A percentile compares a stretch with the other conserved stretches of the same genome.
phyloP scores from a whole-genome alignment of 108 stramenopile species.

The Stephanodiscus minutulus region DNA sequence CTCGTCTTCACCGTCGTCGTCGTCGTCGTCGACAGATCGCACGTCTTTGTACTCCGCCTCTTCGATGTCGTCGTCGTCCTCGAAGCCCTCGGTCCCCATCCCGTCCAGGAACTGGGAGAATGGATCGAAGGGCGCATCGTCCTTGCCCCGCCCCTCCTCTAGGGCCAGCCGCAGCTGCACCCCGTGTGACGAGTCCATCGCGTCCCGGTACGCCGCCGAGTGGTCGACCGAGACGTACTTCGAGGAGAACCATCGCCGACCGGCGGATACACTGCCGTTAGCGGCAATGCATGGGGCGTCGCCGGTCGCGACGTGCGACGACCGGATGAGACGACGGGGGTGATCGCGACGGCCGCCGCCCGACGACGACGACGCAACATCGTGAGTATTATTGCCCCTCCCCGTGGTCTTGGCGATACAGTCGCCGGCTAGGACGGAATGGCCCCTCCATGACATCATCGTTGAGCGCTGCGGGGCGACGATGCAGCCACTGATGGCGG shows the following conservation, averaged over 20 bases:
- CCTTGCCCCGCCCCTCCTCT: constrained; percentile 70
- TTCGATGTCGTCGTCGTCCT: constrained; percentile 34
- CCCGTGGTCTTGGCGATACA: neutral
- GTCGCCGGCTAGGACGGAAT: constrained; percentile 16
- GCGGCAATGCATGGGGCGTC: neutral
- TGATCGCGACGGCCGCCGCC: too few species aligned
- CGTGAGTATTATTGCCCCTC: neutral
- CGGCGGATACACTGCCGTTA: neutral
- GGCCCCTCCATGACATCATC: constrained; percentile 12
- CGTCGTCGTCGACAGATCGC: constrained; percentile 15
- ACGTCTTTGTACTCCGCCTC: constrained; percentile 10
- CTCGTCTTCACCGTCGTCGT: constrained; percentile 9
- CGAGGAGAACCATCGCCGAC: constrained; percentile 20
- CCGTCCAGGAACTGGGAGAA: constrained; percentile 61
- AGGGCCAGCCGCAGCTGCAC: constrained; percentile 67
- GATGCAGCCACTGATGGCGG: neutral
- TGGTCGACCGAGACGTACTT: constrained; percentile 68
- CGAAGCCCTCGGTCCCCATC: constrained; percentile 33
- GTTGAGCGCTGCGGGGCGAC: neutral
- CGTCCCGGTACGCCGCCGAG: constrained; percentile 62
- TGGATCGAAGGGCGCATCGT: constrained; percentile 81
- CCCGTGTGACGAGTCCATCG: constrained; percentile 74
- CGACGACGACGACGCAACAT: neutral
- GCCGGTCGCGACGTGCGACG: neutral
- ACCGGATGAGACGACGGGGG: neutral